Conservation (phyloP, 306 rosid genomes). For the Trifolium subterraneum region DNA sequence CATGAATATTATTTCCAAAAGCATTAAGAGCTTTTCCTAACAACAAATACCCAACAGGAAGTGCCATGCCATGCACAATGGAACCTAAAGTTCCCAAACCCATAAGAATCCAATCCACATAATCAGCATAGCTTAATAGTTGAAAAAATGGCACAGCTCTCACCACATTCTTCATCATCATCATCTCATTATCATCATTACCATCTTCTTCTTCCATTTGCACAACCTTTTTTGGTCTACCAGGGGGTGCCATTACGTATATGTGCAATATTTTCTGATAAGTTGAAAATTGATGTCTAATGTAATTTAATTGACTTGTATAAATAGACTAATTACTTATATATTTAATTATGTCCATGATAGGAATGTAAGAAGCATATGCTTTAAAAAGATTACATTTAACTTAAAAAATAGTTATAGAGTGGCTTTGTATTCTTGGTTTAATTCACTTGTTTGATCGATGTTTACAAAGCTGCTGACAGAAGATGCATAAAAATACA, state of each 20-base stretch:
- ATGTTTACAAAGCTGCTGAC: constrained; percentile 41
- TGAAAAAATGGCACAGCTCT: constrained; percentile 51
- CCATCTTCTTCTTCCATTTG: constrained; percentile 39
- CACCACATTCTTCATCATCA: constrained; percentile 9
- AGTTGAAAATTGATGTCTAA: background rate
- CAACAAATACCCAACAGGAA: constrained; percentile 77
- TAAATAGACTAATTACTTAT: background rate
- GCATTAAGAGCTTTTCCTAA: constrained; percentile 86
- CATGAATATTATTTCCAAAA: constrained; percentile 60
- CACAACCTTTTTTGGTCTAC: constrained; percentile 34
- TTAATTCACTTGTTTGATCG: constrained; percentile 45
- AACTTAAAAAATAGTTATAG: constrained; percentile 1
- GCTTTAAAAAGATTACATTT: constrained; percentile 36
- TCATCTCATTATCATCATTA: background rate
- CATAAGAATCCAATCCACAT: constrained; percentile 76
- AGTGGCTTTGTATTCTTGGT: constrained; percentile 36
- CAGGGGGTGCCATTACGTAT: constrained; percentile 40
- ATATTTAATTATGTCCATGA: constrained; percentile 29
- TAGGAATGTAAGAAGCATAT: constrained; percentile 45
- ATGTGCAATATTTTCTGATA: background rate
- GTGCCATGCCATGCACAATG: constrained; percentile 86
- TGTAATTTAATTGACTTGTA: constrained; percentile 10
- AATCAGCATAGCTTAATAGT: constrained; percentile 75
- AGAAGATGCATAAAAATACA: constrained; percentile 12
- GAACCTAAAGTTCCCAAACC: constrained; percentile 72